phyloP scores from a whole-genome alignment of 768 basidiomycete genomes.

The Mycena haematopus region DNA sequence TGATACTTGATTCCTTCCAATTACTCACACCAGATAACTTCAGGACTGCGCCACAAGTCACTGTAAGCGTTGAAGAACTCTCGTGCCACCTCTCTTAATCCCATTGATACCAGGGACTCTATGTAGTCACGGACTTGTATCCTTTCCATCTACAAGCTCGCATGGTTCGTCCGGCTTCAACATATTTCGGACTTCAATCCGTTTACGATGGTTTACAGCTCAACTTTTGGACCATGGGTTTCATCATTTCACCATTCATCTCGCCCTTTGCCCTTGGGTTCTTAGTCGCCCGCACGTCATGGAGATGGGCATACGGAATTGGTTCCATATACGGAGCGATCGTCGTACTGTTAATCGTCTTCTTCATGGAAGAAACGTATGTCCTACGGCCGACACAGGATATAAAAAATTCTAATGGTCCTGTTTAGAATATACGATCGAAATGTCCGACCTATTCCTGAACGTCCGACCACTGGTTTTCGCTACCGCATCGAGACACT shows the following conservation, averaged over 20 bases:
- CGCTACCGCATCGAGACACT: conserved; percentile 62
- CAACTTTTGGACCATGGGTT: neutral
- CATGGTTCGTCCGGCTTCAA: neutral
- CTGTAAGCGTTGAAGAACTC: neutral
- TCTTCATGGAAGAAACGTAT: conserved; percentile 73
- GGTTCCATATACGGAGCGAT: neutral
- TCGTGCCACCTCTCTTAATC: neutral
- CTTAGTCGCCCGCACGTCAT: neutral
- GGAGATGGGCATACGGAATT: neutral
- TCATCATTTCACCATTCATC: neutral
- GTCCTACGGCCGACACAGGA: conserved; percentile 26
- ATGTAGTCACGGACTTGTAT: conserved; percentile 38
- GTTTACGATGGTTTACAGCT: neutral
- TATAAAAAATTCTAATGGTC: neutral
- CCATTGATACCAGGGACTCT: neutral
- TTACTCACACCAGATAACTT: neutral
- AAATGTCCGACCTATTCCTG: conserved; percentile 54
- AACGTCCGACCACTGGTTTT: conserved; percentile 45
- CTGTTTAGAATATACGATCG: conserved; percentile 64
- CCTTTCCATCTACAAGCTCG: conserved; percentile 31
- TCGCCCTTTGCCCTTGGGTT: neutral
- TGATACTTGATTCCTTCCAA: neutral
- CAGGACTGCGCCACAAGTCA: neutral
- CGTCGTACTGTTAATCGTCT: conserved; percentile 49
- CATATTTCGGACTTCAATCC: neutral